Evolutionary conservation across 1,284 basidiomycete species (phyloP), one percentile per base, ranked within the genome.

Genomic region (Mycena citricolor): DNA sequence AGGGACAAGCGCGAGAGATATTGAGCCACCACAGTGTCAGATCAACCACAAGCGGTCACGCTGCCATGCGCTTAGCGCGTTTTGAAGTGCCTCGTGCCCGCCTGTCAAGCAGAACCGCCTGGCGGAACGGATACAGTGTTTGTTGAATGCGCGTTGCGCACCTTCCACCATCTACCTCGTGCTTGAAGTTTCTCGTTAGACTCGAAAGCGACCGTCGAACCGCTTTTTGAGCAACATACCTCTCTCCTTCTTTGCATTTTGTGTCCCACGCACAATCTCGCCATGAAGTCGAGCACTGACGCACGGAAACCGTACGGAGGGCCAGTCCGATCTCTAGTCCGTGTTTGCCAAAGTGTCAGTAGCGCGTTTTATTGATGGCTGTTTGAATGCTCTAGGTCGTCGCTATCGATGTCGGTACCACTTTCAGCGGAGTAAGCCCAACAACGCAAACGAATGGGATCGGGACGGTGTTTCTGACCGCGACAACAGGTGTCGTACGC

Each of bases 401-500:
- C 54, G 84, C 85, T 4, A 75, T 87, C 61, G 84, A 87, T 56
- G 76, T 87, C 54, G 84, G 85, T 22, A 87, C 85, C 0, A 87
- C 84, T 0, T 86, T 86, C 57, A 83, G 79, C 55, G 84, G 84
- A 14, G 78, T 79, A 54, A 56, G 64, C 57, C 32, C 26, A 23
- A 32, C 36, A n/a, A n/a, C n/a, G n/a, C n/a, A n/a, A n/a, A n/a
- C n/a, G n/a, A n/a, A n/a, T n/a, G n/a, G n/a, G n/a, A n/a, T n/a
- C n/a, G n/a, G n/a, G n/a, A n/a, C n/a, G n/a, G n/a, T n/a, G n/a
- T n/a, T n/a, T n/a, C n/a, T n/a, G n/a, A n/a, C n/a, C n/a, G n/a
- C n/a, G n/a, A n/a, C n/a, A n/a, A n/a, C 39, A 73, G 70, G 79
- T 83, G 5, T 87, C 85, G 24, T 87, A 86, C 61, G 81, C 84